Evolutionary conservation across 2,329 filamentous ascomycete genomes (phyloP).

Genomic region (Boeremia lycopersici): DNA sequence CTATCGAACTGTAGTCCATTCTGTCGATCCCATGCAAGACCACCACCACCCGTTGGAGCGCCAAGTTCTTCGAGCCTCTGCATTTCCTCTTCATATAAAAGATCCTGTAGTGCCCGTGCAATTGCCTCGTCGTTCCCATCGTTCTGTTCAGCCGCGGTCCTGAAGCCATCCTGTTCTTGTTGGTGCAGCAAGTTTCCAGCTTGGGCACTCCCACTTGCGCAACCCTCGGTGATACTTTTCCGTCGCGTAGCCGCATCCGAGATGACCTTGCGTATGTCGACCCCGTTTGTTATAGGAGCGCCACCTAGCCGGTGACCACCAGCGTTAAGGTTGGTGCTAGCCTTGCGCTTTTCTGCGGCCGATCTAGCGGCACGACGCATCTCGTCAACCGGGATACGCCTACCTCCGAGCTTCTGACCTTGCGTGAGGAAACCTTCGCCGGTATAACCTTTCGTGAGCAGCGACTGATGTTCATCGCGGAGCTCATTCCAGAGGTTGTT

Average conservation of each 20-base stretch:
- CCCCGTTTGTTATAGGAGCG: slow-evolving; percentile 58
- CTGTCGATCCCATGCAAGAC: slow-evolving; percentile 45
- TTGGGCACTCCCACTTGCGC: slow-evolving; percentile 72
- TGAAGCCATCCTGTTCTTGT: slow-evolving; percentile 73
- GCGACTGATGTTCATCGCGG: slow-evolving; percentile 79
- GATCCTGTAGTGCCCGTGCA: slow-evolving; percentile 81
- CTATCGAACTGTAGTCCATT: slow-evolving; percentile 48
- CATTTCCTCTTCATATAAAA: slow-evolving; percentile 79
- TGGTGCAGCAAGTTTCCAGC: slow-evolving; percentile 70
- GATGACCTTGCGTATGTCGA: slow-evolving; percentile 75
- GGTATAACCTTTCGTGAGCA: slow-evolving; percentile 82
- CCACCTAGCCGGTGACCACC: slow-evolving; percentile 78
- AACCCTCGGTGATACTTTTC: slow-evolving; percentile 72
- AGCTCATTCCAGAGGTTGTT: slow-evolving; percentile 88
- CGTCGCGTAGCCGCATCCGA: slow-evolving; percentile 70
- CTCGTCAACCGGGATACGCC: slow-evolving; percentile 67
- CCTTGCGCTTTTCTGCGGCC: slow-evolving; percentile 73
- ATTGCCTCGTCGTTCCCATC: slow-evolving; percentile 88
- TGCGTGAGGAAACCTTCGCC: slow-evolving; percentile 85
- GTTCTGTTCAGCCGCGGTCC: slow-evolving; percentile 84
- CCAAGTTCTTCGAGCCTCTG: slow-evolving; percentile 55
- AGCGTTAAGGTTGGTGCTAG: slow-evolving; percentile 66
- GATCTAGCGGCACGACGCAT: slow-evolving; percentile 74
- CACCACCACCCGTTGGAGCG: slow-evolving; percentile 46
- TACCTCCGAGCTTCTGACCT: slow-evolving; percentile 72